A percentile compares a stretch with the other conserved stretches of the same genome.
phyloP scores from a whole-genome alignment of 2,329 filamentous ascomycete genomes.

The Macroventuria anomochaeta region DNA sequence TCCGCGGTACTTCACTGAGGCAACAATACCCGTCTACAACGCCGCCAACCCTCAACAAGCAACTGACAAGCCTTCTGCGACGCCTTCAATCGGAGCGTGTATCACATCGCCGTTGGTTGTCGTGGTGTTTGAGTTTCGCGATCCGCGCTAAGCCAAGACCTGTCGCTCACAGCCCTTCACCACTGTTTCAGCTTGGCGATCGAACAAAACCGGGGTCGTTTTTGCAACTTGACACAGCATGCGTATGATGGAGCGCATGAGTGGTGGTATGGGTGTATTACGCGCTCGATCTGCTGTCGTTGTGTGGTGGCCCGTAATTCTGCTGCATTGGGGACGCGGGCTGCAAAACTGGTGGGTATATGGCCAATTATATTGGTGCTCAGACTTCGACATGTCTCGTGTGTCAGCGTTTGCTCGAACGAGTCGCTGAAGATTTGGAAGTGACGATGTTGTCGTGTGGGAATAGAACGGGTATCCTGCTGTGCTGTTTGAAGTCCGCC shows the following conservation, averaged over 20 bases:
- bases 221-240: constrained; percentile 31
- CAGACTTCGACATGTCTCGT: constrained; percentile 1
- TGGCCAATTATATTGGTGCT: not conserved
- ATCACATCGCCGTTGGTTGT: constrained; percentile 33
- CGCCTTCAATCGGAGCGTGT: constrained; percentile 17
- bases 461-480: constrained; percentile 7
- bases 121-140: constrained; percentile 31
- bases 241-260: not conserved
- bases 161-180: constrained; percentile 37
- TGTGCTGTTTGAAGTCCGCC: constrained; percentile 2
- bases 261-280: not conserved
- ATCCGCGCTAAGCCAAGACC: constrained; percentile 36
- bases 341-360: not conserved
- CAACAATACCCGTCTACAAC: constrained; percentile 31
- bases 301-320: not conserved
- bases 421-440: not conserved
- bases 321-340: not conserved
- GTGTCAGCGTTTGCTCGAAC: not conserved
- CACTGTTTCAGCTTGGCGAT: constrained; percentile 48
- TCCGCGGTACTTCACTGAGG: constrained; percentile 22
- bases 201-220: constrained; percentile 27
- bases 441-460: constrained; percentile 1
- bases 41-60: constrained; percentile 31
- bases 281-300: not conserved
- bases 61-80: constrained; percentile 38